phyloP scores from a whole-genome alignment of 1,284 basidiomycete species.

The Malassezia globosa region DNA sequence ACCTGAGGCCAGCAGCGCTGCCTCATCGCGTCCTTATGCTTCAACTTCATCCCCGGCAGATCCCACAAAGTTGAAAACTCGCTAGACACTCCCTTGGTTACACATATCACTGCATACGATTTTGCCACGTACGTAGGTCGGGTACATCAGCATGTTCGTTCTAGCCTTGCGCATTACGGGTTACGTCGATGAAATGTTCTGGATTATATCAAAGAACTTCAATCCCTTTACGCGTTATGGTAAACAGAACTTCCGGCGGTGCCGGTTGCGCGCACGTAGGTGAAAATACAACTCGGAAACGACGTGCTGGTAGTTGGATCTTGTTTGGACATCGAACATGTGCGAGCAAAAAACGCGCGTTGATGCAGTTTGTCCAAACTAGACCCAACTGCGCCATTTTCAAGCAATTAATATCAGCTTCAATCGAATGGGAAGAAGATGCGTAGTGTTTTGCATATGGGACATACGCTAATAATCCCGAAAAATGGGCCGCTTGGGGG shows the following conservation, averaged over 20 bases:
- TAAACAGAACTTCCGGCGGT: slow-evolving; percentile 1
- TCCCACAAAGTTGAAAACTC: slow-evolving; percentile 14
- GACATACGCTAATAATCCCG: slow-evolving; percentile 9
- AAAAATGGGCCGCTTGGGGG: slow-evolving; percentile 12
- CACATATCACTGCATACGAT: too few relatives aligned
- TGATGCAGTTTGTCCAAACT: slow-evolving; percentile 30
- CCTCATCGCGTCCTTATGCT: slow-evolving; percentile 9
- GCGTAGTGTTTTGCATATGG: neutral
- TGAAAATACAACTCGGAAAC: slow-evolving; percentile 10
- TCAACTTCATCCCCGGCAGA: slow-evolving; percentile 5
- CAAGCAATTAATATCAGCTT: slow-evolving; percentile 4
- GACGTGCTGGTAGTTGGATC: neutral
- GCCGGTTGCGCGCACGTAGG: neutral
- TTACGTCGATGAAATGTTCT: too few relatives aligned
- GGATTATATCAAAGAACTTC: neutral
- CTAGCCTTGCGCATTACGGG: neutral
- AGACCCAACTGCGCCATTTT: slow-evolving; percentile 29
- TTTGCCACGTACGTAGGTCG: too few relatives aligned
- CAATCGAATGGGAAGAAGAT: neutral
- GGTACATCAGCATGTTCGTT: neutral
- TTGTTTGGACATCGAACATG: neutral
- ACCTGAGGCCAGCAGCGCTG: slow-evolving; percentile 3
- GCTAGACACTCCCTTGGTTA: slow-evolving; percentile 4
- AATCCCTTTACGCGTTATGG: slow-evolving; percentile 2
- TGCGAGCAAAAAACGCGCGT: slow-evolving; percentile 23